Conservation (phyloP, 169 alveolate genomes). For the Plasmodium gallinaceum region DNA sequence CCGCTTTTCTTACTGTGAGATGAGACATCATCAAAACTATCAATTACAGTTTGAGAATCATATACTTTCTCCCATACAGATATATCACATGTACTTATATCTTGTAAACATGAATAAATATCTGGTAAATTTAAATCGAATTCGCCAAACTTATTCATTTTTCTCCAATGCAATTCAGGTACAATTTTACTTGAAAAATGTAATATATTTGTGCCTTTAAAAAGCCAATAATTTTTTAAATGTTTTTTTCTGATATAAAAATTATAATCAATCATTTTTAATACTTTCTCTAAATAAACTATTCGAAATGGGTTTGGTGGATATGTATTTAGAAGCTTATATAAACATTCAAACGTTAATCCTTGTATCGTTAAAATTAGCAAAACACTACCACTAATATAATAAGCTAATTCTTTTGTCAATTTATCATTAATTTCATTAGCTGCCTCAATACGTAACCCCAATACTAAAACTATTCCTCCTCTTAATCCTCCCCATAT, state of each 20-base stretch:
- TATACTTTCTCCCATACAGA: constrained; percentile 52
- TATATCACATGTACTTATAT: constrained; percentile 69
- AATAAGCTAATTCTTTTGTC: constrained; percentile 90
- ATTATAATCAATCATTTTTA: constrained; percentile 89
- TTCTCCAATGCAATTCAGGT: constrained; percentile 84
- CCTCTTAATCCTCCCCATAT: constrained; percentile 96
- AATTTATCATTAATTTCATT: constrained; percentile 80
- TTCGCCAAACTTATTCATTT: constrained; percentile 84
- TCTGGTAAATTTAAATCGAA: constrained; percentile 80
- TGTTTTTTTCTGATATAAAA: constrained; percentile 81
- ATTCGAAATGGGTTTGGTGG: constrained; percentile 91
- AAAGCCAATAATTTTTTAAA: constrained; percentile 88
- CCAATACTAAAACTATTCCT: constrained; percentile 92
- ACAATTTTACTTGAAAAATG: constrained; percentile 83
- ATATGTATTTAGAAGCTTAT: constrained; percentile 88
- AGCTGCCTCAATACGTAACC: constrained; percentile 92
- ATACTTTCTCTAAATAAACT: constrained; percentile 89
- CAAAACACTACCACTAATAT: constrained; percentile 92
- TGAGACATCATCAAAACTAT: constrained; percentile 48
- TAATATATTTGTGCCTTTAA: constrained; percentile 87
- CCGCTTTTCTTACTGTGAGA: constrained; percentile 3
- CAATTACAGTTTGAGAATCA: constrained; percentile 60
- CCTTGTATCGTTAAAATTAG: constrained; percentile 92
- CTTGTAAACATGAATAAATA: constrained; percentile 75
- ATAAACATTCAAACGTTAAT: constrained; percentile 90